Evolutionary conservation across 2,329 filamentous ascomycete genomes (phyloP), one percentile per base, ranked within the genome.

Genomic region (Scytalidium sp.): DNA sequence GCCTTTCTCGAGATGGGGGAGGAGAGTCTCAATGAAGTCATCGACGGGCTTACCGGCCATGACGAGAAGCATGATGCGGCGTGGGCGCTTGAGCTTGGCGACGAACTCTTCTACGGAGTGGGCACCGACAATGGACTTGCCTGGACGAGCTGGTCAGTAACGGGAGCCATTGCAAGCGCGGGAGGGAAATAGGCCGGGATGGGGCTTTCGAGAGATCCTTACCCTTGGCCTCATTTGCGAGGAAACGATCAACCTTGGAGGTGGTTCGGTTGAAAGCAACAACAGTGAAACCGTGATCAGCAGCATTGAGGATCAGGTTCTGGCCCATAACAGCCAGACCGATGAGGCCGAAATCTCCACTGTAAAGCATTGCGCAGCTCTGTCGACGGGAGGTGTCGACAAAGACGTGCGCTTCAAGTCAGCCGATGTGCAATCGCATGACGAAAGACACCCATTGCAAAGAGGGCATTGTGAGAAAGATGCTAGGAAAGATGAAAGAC

Each of bases 261-360:
- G 97, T 90, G 64, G 94, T 99, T 75, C 94, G 89, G 87, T 99
- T 99, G 85, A 88, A 99, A 64, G 93, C 94, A 75, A 93, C 88
- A 68, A 99, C 90, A 70, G 90, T 97, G 84, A 95, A 97, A 68
- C 92, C 88, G 66, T 93, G 84, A 73, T 94, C 89, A 65, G 89
- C 89, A 77, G 87, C 89, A 75, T 94, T 94, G 68, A 94, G 75
- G 72, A 94, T 92, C 75, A 94, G 78, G 79, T 93, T 94, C 80
- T 92, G 87, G 72, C 80, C 83, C 83, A 94, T 94, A 75, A 94
- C 89, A 78, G 89, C 89, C 78, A 94, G 81, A 83, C 89, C 89
- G 72, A 94, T 93, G 69, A 94, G 87, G 80, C 89, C 89, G 75
- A 94, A 85, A 84, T 94, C 88, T 76, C 70, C 66, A 66, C 68